Evolutionary conservation across 371 early-diverging fungal genomes (phyloP), one percentile per base, ranked within the genome.

Genomic region (Coemansia sp.): DNA sequence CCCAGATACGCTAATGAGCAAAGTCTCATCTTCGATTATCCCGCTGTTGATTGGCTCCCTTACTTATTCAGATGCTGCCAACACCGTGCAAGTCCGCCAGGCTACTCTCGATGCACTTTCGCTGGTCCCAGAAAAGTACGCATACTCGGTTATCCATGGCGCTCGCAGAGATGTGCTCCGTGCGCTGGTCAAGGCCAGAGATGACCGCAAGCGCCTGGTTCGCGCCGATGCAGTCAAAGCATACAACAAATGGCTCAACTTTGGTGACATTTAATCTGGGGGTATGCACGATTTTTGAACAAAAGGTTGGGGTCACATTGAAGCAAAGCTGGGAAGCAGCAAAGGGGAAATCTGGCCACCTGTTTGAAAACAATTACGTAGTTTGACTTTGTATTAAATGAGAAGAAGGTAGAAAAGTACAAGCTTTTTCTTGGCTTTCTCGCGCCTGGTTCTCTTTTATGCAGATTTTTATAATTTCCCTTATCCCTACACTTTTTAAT

Each of bases 201-300:
- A 95, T 73, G 98, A 98, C 68, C 87, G 79, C 29, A 95, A 95
- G 82, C 85, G 95, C 37, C 59, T 88, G 31, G 97, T 98, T 16
- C 80, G 98, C 68, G 85, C 85, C 59, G 92, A 91, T 69, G 98
- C 95, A 0, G 94, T 91, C 4, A 88, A 90, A 61, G 89, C 93
- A 51, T 79, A 94, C 63, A 87, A 85, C 66, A 87, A 86, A 67
- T 97, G 96, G 96, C 94, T 82, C 45, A 64, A 40, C 18, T 59
- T 72, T 51, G 77, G 72, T 13, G 74, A 68, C 22, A 2, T 34
- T 3, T 61, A 22, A 60, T 10, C n/a, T 42, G 34, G 1, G 34
- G 34, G 10, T 34, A 34, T 34, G 34, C 10, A 6, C 34, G 34
- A 34, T 34, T 34, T 34, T 34, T 34, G 34, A 34, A 34, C 34